Evolutionary conservation across 306 rosid species (phyloP), one percentile per base, ranked within the genome.

Genomic region (Dalbergia oliveri): DNA sequence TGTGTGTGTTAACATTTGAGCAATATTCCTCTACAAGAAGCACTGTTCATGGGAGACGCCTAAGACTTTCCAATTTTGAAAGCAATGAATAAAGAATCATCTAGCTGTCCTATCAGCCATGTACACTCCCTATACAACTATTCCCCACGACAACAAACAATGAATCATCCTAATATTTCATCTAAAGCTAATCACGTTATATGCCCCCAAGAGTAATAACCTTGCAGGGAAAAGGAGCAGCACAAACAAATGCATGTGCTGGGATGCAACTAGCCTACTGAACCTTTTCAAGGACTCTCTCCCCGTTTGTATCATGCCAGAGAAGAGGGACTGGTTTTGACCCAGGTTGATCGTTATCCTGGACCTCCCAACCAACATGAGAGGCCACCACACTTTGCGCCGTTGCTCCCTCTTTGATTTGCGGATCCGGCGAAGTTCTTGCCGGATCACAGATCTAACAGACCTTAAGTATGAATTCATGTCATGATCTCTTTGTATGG

Each of bases 401-500:
- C 93, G 84, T 5, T 86, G 89, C 85, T 89, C 91, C 66, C 93
- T 88, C 76, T 73, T 90, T 4, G 80, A 71, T 87, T 88, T 95
- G 7, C 95, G 89, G 50, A 84, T 82, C 43, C 66, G 85, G 82
- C 70, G 82, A 64, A 90, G 96, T 83, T 95, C 96, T 72, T 91
- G 93, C 65, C 88, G 94, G 37, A 95, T 90, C 73, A 95, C 95
- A 0, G 88, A 85, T 47, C 89, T 86, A 13, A 95, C 87, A 3
- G 88, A 86, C 72, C 60, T 93, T 9, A 88, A 73, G 86, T 95
- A 95, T 31, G 98, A 95, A 57, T 19, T 90, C 97, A 95, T 84
- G 86, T 95, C 99, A 71, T 95, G 99, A 66, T 95, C 98, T 88
- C 99, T 86, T 23, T 89, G 98, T 53, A 95, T 87, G 18, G 84